These are phyloP conservation scores for Terana coerulea DNA, from an alignment of 768 basidiomycete genomes.

Conservation along the genomic window DNA sequence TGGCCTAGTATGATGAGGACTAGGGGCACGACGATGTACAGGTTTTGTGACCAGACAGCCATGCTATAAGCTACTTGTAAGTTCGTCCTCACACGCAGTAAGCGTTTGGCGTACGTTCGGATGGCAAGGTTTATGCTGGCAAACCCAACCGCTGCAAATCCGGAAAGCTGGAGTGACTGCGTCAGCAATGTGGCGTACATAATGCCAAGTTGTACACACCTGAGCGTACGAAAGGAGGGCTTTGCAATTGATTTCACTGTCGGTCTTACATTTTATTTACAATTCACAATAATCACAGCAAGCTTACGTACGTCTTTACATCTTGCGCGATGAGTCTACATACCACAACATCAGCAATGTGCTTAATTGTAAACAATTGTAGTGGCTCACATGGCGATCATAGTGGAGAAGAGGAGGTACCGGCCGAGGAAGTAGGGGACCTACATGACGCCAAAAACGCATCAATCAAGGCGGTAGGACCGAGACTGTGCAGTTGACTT, in stretches of 20 bases:
- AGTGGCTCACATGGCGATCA: slow-evolving; percentile 62
- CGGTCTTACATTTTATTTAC: background rate
- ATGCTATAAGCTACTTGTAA: slow-evolving; percentile 32
- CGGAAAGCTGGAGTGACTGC: slow-evolving; percentile 41
- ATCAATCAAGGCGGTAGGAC: too few species aligned
- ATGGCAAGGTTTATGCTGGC: slow-evolving; percentile 70
- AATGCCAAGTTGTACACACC: too few species aligned
- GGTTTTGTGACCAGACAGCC: slow-evolving; percentile 62
- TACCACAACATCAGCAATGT: too few species aligned
- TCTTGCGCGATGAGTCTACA: slow-evolving; percentile 14
- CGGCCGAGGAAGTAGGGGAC: slow-evolving; percentile 68
- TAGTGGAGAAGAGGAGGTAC: slow-evolving; percentile 58
- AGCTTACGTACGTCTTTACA: slow-evolving; percentile 11
- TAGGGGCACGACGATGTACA: slow-evolving; percentile 46
- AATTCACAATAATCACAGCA: background rate
- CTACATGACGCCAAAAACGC: too few species aligned
- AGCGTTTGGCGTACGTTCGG: slow-evolving; percentile 64
- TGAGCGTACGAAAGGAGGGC: slow-evolving; percentile 67
- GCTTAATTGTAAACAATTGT: too few species aligned
- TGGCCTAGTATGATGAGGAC: slow-evolving; percentile 61
- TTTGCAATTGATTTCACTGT: slow-evolving; percentile 63
- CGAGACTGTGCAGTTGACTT: too few species aligned
- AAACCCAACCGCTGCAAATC: slow-evolving; percentile 63
- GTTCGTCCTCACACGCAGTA: too few species aligned
- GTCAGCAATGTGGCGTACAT: background rate